phyloP scores from a whole-genome alignment of 2,329 filamentous ascomycete species.

The Ophiognomonia clavigignenti-juglandacearum region DNA sequence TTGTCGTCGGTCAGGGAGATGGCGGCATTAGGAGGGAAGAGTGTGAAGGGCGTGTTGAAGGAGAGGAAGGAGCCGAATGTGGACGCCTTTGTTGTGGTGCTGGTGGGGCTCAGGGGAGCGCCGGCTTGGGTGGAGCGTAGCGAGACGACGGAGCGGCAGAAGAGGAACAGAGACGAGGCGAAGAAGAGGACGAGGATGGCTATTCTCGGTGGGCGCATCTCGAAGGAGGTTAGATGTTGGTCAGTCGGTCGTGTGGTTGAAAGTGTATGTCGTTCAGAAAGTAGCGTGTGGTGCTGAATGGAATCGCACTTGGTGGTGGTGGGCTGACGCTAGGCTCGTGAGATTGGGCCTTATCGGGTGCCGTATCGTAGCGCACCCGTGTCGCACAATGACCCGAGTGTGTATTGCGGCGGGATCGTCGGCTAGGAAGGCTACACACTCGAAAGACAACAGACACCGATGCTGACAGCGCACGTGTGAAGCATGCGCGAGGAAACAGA shows the following conservation, averaged over 20 bases:
- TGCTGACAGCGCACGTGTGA: conserved; percentile 6
- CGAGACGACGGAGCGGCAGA: conserved; percentile 48
- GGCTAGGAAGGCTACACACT: neutral
- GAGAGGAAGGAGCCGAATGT: conserved; percentile 56
- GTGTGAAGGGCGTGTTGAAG: conserved; percentile 71
- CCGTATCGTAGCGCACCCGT: neutral
- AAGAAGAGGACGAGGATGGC: conserved; percentile 50
- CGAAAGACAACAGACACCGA: conserved; percentile 6
- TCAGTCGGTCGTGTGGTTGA: neutral
- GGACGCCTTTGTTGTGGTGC: conserved; percentile 32
- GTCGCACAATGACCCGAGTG: neutral
- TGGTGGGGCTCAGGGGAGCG: conserved; percentile 20
- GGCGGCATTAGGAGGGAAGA: conserved; percentile 92
- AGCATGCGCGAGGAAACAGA: conserved; percentile 11
- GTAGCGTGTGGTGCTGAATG: neutral
- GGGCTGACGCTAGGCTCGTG: neutral
- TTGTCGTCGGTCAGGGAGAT: conserved; percentile 98
- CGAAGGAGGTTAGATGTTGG: neutral
- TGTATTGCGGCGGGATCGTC: neutral
- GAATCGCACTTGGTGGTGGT: neutral
- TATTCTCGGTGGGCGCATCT: conserved; percentile 51
- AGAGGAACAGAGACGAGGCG: conserved; percentile 48
- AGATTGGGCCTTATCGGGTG: neutral
- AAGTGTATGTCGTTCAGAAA: neutral
- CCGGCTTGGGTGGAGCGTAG: conserved; percentile 22